A percentile compares a stretch with the other conserved stretches of the same genome.
These are phyloP conservation scores for Graphiopsis chlorocephala DNA, from an alignment of 2,329 filamentous ascomycete species.

Conservation along the genomic window DNA sequence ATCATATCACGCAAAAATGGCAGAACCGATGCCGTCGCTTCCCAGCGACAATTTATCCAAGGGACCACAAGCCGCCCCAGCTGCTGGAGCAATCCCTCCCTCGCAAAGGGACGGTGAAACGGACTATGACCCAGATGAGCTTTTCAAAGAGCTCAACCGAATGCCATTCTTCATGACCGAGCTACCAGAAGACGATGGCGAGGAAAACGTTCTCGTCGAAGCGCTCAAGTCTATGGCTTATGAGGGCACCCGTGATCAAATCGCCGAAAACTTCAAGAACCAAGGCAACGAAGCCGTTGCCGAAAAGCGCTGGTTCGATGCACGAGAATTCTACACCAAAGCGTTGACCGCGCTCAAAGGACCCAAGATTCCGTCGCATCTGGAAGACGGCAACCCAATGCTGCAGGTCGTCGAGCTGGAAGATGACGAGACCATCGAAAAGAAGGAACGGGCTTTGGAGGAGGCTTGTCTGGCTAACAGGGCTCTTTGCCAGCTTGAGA, in stretches of 20 bases:
- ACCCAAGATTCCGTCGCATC: slow-evolving; percentile 45
- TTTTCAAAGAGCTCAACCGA: slow-evolving; percentile 64
- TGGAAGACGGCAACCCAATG: slow-evolving; percentile 44
- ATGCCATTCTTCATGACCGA: slow-evolving; percentile 94
- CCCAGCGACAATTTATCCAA: background rate
- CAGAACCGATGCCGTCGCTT: background rate
- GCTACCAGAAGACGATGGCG: slow-evolving; percentile 61
- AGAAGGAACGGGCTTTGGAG: slow-evolving; percentile 61
- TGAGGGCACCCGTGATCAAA: slow-evolving; percentile 83
- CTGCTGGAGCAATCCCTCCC: background rate
- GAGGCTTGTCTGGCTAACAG: slow-evolving; percentile 83
- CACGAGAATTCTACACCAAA: slow-evolving; percentile 87
- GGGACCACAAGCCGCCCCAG: background rate
- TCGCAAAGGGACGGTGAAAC: slow-evolving; percentile 38
- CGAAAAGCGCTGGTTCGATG: slow-evolving; percentile 71
- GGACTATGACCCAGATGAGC: slow-evolving; percentile 58
- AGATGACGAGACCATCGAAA: slow-evolving; percentile 59
- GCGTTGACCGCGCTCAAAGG: slow-evolving; percentile 69
- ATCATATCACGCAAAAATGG: background rate
- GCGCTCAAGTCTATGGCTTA: slow-evolving; percentile 88
- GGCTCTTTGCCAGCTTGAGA: slow-evolving; percentile 82
- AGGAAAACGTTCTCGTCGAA: slow-evolving; percentile 77
- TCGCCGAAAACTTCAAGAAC: slow-evolving; percentile 80
- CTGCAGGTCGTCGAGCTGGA: slow-evolving; percentile 52
- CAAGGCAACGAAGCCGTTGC: slow-evolving; percentile 88